Evolutionary conservation across 116 monocot species (phyloP).

Genomic region (Phalaenopsis hybrid): DNA sequence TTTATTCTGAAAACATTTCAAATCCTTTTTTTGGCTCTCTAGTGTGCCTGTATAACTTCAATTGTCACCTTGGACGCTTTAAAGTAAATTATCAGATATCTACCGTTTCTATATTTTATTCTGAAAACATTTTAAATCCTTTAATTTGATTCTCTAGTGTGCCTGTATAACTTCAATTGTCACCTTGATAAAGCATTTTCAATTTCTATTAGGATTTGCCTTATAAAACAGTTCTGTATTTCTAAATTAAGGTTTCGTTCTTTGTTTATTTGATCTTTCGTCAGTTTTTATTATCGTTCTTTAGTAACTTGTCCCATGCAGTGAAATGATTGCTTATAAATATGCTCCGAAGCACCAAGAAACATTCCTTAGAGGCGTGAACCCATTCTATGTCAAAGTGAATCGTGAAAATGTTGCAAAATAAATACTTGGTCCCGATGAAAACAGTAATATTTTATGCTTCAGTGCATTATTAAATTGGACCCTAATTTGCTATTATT

Average conservation of each 20-base stretch:
- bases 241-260: background rate
- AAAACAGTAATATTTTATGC: background rate
- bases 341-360: background rate
- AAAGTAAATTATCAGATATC: constrained; percentile 88
- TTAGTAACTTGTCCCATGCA: background rate
- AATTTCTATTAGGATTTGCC: background rate
- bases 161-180: background rate
- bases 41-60: background rate
- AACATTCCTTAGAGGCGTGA: background rate
- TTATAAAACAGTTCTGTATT: background rate
- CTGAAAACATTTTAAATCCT: background rate
- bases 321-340: background rate
- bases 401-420: background rate
- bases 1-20: background rate
- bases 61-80: constrained; percentile 52
- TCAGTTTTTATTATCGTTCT: background rate
- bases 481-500: too few relatives aligned
- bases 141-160: background rate
- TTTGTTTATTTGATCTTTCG: background rate
- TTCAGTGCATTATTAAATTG: too few relatives aligned
- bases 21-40: background rate
- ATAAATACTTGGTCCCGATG: background rate
- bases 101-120: background rate
- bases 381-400: background rate
- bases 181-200: background rate